These are phyloP conservation scores for Euphorbia lathyris DNA, from an alignment of 345 rosid genomes.

Conservation along the genomic window DNA sequence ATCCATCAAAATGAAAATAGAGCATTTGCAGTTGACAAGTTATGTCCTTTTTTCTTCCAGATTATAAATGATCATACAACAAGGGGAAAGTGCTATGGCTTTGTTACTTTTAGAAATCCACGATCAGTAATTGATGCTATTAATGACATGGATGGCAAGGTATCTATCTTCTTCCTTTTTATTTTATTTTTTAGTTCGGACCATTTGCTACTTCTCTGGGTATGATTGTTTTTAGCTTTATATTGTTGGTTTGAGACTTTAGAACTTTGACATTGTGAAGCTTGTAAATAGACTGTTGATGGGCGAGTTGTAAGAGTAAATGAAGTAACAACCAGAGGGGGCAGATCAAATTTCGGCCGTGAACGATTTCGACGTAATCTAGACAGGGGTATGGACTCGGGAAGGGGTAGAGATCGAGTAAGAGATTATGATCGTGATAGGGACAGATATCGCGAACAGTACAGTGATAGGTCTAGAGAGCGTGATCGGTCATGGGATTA, in stretches of 20 bases:
- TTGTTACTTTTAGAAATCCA: slow-evolving; percentile 76
- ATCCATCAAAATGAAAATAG: neutral
- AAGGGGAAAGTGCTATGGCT: slow-evolving; percentile 82
- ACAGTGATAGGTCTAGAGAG: slow-evolving; percentile 57
- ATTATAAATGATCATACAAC: slow-evolving; percentile 62
- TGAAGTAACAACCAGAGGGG: slow-evolving; percentile 67
- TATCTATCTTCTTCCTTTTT: slow-evolving; percentile 30
- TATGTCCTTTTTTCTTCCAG: slow-evolving; percentile 34
- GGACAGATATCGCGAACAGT: slow-evolving; percentile 36
- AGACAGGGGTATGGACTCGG: slow-evolving; percentile 33
- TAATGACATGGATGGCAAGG: slow-evolving; percentile 85
- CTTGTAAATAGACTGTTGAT: slow-evolving; percentile 53
- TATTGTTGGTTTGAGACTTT: slow-evolving; percentile 7
- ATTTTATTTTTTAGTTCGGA: neutral
- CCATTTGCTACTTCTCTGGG: neutral
- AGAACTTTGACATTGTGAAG: slow-evolving; percentile 19
- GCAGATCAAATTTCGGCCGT: slow-evolving; percentile 44
- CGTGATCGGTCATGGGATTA: slow-evolving; percentile 48
- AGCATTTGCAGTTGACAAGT: neutral
- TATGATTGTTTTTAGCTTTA: neutral
- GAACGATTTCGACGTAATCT: slow-evolving; percentile 36
- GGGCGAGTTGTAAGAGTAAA: slow-evolving; percentile 78
- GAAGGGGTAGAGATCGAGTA: slow-evolving; percentile 44
- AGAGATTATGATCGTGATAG: slow-evolving; percentile 50
- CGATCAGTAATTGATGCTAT: slow-evolving; percentile 81